Base-by-base conservation (phyloP, 2,329 filamentous ascomycete species). In the Thelonectria rubi region DNA sequence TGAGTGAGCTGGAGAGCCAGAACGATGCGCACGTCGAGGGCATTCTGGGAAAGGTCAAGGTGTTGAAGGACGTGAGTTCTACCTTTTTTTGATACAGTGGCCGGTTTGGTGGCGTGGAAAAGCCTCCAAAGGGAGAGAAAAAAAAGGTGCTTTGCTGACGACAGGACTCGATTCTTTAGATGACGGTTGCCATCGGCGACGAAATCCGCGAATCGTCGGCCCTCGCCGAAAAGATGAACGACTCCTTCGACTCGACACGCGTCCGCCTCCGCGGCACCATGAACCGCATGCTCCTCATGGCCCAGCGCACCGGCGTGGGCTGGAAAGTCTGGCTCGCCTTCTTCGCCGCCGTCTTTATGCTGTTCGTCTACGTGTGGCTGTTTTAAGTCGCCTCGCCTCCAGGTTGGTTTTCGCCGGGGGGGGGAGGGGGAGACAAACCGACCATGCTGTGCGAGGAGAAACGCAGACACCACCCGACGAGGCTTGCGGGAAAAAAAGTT, bases 261-360 rank as follows among this genome's bases (percentile, higher is more conserved):
- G 80, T 93, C 54, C 87, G 91, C 65, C 81, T 99, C 64, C 86
- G 89, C 46, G 93, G 94, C 55, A 98, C 96, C 17, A 98, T 99
- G 95, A 97, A 93, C 75, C 85, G 94, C 61, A 99, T 99, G 95
- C 80, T 98, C 67, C 76, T 94, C 55, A 99, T 99, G 95, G 95
- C 95, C 5, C 87, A 98, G 80, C 85, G 88, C 72, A 97, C 94
- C 2, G 95, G 95, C n/a, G 90, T 99, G 10, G 90, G 93, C 72
- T 99, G 95, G 95, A 94, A 87, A 78, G 91, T 94, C 59, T 99
- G 95, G 95, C 77, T 97, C 53, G 84, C 82, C 45, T 99, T 99
- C 79, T 97, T 99, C 76, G 84, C 88, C 6, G 91, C 89, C 37
- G 92, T 98, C 17, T 86, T 90, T 65, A 75, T 94, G 57, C 77